Evolutionary conservation across 257 asterid species (phyloP), one percentile per base, ranked within the genome.

Genomic region (Jasminum sambac): DNA sequence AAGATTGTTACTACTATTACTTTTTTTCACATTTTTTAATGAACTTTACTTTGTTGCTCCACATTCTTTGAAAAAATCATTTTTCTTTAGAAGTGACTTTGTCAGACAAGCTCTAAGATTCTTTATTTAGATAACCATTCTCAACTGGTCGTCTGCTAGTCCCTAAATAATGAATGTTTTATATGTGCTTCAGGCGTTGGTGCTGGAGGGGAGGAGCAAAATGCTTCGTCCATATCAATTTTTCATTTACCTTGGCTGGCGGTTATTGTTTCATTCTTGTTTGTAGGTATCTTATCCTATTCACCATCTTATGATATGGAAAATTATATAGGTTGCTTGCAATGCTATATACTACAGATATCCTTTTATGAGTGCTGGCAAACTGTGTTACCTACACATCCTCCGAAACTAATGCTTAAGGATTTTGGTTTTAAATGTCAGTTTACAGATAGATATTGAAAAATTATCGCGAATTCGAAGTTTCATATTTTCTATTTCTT

Each of bases 201-300:
- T 52, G 97, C 96, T 52, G 98, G 99, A 81, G 99, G 98, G 52
- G 97, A 95, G 88, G 98, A 91, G 74, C 99, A 91, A 76, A 82
- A 75, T 70, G 77, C 89, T 46, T 82, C 95, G 5, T 76, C 95
- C 59, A 83, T 91, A 72, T 88, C 96, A 16, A 69, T 87, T 72
- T 78, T 83, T 71, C 90, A 84, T 69, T 71, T 95, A 75, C 97
- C 97, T 34, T 84, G 93, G 98, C 89, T 95, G 73, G 93, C 90
- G 65, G 83, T 81, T 78, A 86, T 82, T 59, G 90, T 95, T 81
- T 86, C 97, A 24, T 21, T 91, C 86, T 86, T 91, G 97, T 91
- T 91, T 91, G 99, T 95, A 95, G 98, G 98, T 89, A 94, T 84
- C 99, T 78, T 85, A 78, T 77, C 83, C 79, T 84, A 70, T 83